Conservation (phyloP, 2,329 filamentous ascomycete genomes). For the Bipolaris victoriae region DNA sequence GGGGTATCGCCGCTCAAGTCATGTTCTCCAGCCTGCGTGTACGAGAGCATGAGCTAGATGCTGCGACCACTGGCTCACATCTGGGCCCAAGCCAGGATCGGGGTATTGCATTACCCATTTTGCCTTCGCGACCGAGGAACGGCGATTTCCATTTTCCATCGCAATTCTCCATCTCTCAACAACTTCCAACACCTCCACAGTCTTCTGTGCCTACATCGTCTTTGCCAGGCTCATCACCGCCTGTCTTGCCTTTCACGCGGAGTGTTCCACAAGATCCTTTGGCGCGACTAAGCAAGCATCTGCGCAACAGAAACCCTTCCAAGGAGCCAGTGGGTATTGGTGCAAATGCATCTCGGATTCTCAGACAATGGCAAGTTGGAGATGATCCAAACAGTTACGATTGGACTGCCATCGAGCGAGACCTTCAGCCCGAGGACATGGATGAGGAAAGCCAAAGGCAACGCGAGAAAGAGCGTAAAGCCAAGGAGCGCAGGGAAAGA, state of each 20-base stretch:
- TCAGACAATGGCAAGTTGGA: slow-evolving; percentile 52
- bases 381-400: slow-evolving; percentile 50
- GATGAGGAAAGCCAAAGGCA: slow-evolving; percentile 47
- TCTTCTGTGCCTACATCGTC: slow-evolving; percentile 19
- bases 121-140: slow-evolving; percentile 25
- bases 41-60: slow-evolving; percentile 10
- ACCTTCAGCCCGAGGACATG: slow-evolving; percentile 33
- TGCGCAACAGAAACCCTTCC: slow-evolving; percentile 40
- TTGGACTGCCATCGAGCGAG: slow-evolving; percentile 46
- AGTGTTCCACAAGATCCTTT: slow-evolving; percentile 22
- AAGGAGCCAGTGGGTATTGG: slow-evolving; percentile 30
- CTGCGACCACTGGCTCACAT: slow-evolving; percentile 9
- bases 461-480: slow-evolving; percentile 47
- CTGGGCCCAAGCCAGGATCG: slow-evolving; percentile 17
- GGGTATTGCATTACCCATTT: slow-evolving; percentile 25
- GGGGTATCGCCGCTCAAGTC: slow-evolving; percentile 47
- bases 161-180: slow-evolving; percentile 11
- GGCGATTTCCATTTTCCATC: neutral
- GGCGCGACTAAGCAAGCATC: slow-evolving; percentile 47
- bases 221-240: slow-evolving; percentile 15
- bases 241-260: slow-evolving; percentile 4
- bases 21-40: slow-evolving; percentile 44
- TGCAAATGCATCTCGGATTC: slow-evolving; percentile 43
- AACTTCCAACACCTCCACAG: slow-evolving; percentile 23
- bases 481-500: slow-evolving; percentile 49